Evolutionary conservation across 1,139 yeast species (phyloP).

Genomic region (Groenewaldozyma auringiensis): DNA sequence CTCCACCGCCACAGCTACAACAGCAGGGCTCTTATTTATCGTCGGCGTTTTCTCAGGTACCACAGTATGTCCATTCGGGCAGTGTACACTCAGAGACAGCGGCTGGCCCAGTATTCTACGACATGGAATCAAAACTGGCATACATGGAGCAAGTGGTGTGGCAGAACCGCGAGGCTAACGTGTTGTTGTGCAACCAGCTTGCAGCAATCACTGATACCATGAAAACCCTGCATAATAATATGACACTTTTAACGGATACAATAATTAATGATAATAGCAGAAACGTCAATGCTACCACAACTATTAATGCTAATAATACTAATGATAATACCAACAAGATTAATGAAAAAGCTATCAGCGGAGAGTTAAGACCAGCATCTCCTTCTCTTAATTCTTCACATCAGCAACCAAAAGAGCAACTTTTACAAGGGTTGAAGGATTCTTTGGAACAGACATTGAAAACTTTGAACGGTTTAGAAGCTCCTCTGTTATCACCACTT

Average conservation of each 20-base stretch:
- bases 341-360: neutral
- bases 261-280: conserved; percentile 1
- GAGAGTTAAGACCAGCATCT: no score
- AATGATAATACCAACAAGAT: conserved; percentile 2
- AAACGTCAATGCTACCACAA: neutral
- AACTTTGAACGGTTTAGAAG: conserved; percentile 18
- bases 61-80: no score
- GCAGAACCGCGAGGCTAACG: conserved; percentile 3
- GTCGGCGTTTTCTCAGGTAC: no score
- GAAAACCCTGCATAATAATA: neutral
- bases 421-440: conserved; percentile 13
- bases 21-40: no score
- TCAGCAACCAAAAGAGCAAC: neutral
- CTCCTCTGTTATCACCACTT: neutral
- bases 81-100: neutral
- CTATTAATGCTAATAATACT: neutral
- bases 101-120: neutral
- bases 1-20: neutral
- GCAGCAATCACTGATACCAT: neutral
- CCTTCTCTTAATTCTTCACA: neutral
- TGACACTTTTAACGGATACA: neutral
- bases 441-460: conserved; percentile 19
- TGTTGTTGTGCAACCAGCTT: conserved; percentile 3
- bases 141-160: conserved; percentile 4
- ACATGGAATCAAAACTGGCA: conserved; percentile 6